Evolutionary conservation across 805 yeast genomes (phyloP).

Genomic region (Clavispora carvajalis): DNA sequence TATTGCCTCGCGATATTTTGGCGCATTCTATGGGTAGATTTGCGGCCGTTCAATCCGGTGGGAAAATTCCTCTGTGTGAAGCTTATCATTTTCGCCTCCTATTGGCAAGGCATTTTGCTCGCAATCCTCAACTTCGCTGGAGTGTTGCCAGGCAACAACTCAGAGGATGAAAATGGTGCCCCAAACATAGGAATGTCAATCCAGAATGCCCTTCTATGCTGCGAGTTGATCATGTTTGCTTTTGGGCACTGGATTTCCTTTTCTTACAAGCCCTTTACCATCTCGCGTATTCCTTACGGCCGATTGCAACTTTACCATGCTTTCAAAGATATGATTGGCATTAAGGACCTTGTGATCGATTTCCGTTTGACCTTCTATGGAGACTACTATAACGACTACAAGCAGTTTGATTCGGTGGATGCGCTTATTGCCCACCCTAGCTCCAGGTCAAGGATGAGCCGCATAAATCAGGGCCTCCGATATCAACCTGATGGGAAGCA

Average conservation of each 20-base stretch:
- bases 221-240: conserved; percentile 83
- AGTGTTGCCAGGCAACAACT: conserved; percentile 29
- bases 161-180: conserved; percentile 21
- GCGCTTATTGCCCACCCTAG: conserved; percentile 63
- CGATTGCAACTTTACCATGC: conserved; percentile 61
- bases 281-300: conserved; percentile 58
- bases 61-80: conserved; percentile 92
- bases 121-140: conserved; percentile 49
- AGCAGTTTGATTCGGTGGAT: conserved; percentile 77
- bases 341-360: conserved; percentile 75
- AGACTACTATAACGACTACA: conserved; percentile 65
- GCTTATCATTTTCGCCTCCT: conserved; percentile 92
- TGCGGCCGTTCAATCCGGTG: conserved; percentile 79
- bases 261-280: conserved; percentile 66
- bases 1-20: conserved; percentile 87
- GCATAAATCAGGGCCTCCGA: conserved; percentile 79
- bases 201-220: conserved; percentile 74
- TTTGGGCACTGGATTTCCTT: conserved; percentile 86
- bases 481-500: conserved; percentile 72
- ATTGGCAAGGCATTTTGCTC: conserved; percentile 84
- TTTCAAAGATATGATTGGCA: conserved; percentile 67
- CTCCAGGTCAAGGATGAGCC: conserved; percentile 56
- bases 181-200: conserved; percentile 51
- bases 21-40: conserved; percentile 78
- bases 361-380: conserved; percentile 68